A percentile compares a stretch with the other conserved stretches of the same genome.
These are phyloP conservation scores for Cladophialophora immunda DNA, from an alignment of 2,329 filamentous ascomycete species.

Conservation along the genomic window DNA sequence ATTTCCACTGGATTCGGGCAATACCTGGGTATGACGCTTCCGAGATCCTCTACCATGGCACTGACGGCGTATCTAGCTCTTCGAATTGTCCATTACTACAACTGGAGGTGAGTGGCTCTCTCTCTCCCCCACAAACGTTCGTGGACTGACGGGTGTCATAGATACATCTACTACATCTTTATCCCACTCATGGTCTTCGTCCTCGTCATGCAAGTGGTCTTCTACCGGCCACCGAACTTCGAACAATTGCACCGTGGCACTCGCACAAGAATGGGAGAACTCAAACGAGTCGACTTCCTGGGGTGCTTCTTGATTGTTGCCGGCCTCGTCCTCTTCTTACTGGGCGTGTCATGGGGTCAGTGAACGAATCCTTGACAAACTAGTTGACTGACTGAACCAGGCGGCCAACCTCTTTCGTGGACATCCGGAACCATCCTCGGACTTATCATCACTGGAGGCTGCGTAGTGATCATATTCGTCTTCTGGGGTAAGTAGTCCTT, in stretches of 20 bases:
- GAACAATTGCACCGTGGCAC: conserved; percentile 49
- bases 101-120: conserved; percentile 27
- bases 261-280: conserved; percentile 45
- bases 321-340: conserved; percentile 53
- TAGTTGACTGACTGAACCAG: conserved; percentile 29
- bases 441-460: conserved; percentile 42
- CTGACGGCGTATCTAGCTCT: background rate
- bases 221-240: conserved; percentile 55
- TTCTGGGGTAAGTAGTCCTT: conserved; percentile 34
- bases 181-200: conserved; percentile 45
- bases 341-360: conserved; percentile 52
- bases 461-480: conserved; percentile 39
- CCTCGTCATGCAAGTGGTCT: conserved; percentile 49
- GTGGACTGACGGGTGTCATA: conserved; percentile 1
- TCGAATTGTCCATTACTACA: conserved; percentile 4
- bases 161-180: conserved; percentile 50
- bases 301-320: conserved; percentile 54
- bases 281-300: conserved; percentile 56
- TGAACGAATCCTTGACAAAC: background rate
- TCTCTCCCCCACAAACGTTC: background rate
- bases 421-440: conserved; percentile 41
- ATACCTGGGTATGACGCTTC: background rate
- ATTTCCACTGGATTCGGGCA: conserved; percentile 10
- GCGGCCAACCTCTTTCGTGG: conserved; percentile 23
- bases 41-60: background rate